Base-by-base conservation (phyloP, 192 early-diverging fungal species). In the Kickxella alabastrina region DNA sequence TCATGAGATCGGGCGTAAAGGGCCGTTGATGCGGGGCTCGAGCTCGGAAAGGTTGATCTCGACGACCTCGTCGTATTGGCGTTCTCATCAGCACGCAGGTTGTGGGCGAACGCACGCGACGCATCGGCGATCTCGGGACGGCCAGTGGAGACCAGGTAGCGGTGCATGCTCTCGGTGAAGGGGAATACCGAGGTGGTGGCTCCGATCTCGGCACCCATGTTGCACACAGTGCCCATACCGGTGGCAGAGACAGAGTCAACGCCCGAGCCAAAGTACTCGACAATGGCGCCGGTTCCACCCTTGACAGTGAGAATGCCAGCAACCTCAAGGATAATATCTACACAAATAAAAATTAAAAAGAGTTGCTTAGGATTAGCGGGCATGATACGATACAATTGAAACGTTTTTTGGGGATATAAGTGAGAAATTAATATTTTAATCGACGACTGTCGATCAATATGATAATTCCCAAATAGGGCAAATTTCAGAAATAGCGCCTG, bases 151-250 rank as follows among this genome's bases (percentile, higher is more conserved):
- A 79, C 80, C 26, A 98, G 84, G 78, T 92, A 98, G 56, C 87
- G 84, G 52, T 75, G 68, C 95, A 98, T 98, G 74, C 89, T 87
- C 37, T 77, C 65, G 65, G 92, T 93, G 82, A 86, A 94, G 21
- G 95, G 95, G 82, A 98, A 98, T 34, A 95, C 62, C 14, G 95
- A 98, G 42, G 95, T 95, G 39, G 95, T 98, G 26, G 95, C 95
- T 57, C 95, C 95, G 52, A 97, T 88, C 78, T 98, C 95, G 36
- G 95, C 95, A 67, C 95, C 95, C 95, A 98, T 95, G 82, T 98
- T 98, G 80, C 95, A 98, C 63, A 98, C 91, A 43, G 95, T 98
- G 51, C 89, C 95, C 95, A 98, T 95, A 60, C 92, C 95, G 49
- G 95, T 98, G 74, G 92, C 94, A 42, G 90, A 92, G 61, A 98